Evolutionary conservation across 164 flowering plant species (phyloP).

Genomic region (Nymphaea thermarum): DNA sequence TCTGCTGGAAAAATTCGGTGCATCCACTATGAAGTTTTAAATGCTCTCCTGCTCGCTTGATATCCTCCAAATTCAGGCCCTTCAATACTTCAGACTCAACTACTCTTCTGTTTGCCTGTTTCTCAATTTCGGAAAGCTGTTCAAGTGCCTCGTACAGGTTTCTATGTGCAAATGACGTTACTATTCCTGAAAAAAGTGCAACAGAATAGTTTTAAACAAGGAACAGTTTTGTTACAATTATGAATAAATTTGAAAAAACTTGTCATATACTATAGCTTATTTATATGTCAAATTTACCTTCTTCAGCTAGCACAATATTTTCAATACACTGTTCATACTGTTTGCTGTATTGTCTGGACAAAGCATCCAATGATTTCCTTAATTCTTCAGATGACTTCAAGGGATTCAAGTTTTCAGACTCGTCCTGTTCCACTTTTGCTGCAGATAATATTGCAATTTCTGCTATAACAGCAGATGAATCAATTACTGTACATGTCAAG

Average conservation of each 20-base stretch:
- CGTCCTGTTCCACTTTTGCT: too few species aligned
- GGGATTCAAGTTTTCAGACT: too few species aligned
- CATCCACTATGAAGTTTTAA: slow-evolving; percentile 77
- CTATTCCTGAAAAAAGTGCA: slow-evolving; percentile 18
- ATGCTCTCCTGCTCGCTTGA: slow-evolving; percentile 64
- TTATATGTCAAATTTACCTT: slow-evolving; percentile 26
- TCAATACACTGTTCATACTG: slow-evolving; percentile 89
- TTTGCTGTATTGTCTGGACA: too few species aligned
- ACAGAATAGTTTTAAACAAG: not conserved
- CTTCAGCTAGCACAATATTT: slow-evolving; percentile 34
- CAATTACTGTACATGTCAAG: too few species aligned
- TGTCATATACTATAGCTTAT: not conserved
- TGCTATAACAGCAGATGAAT: too few species aligned
- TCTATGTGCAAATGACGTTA: slow-evolving; percentile 37
- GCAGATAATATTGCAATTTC: too few species aligned
- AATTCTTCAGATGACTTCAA: too few species aligned
- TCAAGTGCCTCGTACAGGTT: slow-evolving; percentile 51
- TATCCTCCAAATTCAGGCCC: slow-evolving; percentile 72
- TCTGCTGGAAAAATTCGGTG: slow-evolving; percentile 41
- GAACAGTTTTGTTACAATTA: too few species aligned
- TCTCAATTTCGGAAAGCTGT: slow-evolving; percentile 68
- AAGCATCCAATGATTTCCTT: too few species aligned
- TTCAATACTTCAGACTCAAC: slow-evolving; percentile 66
- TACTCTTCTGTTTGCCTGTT: slow-evolving; percentile 60
- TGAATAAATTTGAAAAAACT: not conserved